These are phyloP conservation scores for Allodekkera sacchari DNA, from an alignment of 805 yeast genomes.

Conservation along the genomic window DNA sequence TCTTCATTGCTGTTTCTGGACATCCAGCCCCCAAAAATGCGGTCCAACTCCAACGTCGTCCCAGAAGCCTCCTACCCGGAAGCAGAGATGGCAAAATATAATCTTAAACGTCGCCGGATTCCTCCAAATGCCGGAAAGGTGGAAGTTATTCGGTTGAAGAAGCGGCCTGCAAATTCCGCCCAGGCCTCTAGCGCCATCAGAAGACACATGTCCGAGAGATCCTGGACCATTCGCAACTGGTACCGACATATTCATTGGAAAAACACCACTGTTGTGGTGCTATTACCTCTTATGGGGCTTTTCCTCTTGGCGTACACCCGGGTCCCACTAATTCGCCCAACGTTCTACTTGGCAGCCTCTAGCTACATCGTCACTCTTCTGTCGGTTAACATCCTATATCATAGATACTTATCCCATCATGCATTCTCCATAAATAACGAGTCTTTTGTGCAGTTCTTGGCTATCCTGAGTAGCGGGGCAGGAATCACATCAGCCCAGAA, in stretches of 20 bases:
- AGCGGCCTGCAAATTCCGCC: constrained; percentile 8
- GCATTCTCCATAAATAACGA: constrained; percentile 36
- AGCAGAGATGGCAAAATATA: constrained; percentile 20
- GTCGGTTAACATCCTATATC: constrained; percentile 81
- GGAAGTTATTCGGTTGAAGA: no score
- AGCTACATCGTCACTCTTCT: constrained; percentile 56
- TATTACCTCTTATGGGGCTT: constrained; percentile 40
- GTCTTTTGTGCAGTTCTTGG: constrained; percentile 39
- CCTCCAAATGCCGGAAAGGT: not conserved
- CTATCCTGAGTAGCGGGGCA: constrained; percentile 60
- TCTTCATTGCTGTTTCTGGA: no score
- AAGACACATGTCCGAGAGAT: constrained; percentile 59
- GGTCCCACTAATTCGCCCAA: constrained; percentile 10
- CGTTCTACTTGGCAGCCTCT: constrained; percentile 43
- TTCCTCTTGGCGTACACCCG: constrained; percentile 3
- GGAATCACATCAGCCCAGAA: constrained; percentile 70
- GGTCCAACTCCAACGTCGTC: no score
- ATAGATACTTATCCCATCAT: constrained; percentile 65
- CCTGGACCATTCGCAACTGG: constrained; percentile 71
- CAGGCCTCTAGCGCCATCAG: constrained; percentile 11
- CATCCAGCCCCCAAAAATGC: no score
- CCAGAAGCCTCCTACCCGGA: constrained; percentile 25
- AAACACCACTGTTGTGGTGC: constrained; percentile 46
- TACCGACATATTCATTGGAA: constrained; percentile 70
- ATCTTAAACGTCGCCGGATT: constrained; percentile 1